A percentile compares a stretch with the other conserved stretches of the same genome.
These are phyloP conservation scores for Apiospora rasikravindrae DNA, from an alignment of 2,329 filamentous ascomycete genomes.

Conservation along the genomic window DNA sequence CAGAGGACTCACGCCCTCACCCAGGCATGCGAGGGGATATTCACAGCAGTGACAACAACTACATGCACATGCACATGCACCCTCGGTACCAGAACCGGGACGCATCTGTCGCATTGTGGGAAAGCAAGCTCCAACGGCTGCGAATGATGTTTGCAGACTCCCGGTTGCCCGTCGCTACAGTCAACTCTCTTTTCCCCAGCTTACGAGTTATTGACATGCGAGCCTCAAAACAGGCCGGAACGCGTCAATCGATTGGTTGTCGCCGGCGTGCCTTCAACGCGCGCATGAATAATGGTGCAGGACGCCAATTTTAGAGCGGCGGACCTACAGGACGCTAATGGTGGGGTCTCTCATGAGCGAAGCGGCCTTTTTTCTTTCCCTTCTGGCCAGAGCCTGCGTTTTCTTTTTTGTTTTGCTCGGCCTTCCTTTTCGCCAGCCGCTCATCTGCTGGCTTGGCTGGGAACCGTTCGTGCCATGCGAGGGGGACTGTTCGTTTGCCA, in stretches of 20 bases:
- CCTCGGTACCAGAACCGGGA: neutral
- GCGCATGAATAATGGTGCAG: conserved; percentile 29
- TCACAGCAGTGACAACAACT: neutral
- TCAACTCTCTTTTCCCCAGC: neutral
- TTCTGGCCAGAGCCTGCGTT: neutral
- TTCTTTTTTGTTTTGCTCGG: neutral
- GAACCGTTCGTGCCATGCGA: neutral
- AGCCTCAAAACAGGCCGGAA: neutral
- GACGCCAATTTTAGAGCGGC: conserved; percentile 33
- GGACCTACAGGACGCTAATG: conserved; percentile 23
- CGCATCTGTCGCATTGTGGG: neutral
- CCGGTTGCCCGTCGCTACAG: neutral
- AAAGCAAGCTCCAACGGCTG: conserved; percentile 1
- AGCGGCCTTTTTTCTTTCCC: neutral
- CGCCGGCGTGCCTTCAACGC: conserved; percentile 21
- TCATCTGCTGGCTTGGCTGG: neutral
- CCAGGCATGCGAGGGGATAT: neutral
- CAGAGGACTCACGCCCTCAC: neutral
- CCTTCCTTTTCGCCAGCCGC: neutral
- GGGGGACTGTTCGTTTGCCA: neutral
- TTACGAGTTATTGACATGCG: conserved; percentile 1
- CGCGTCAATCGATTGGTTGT: conserved; percentile 20
- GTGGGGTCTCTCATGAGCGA: conserved; percentile 22
- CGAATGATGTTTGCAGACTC: neutral
- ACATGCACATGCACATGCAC: neutral